Conservation (phyloP, 352 stramenopile genomes). For the Blastocystis sp. region DNA sequence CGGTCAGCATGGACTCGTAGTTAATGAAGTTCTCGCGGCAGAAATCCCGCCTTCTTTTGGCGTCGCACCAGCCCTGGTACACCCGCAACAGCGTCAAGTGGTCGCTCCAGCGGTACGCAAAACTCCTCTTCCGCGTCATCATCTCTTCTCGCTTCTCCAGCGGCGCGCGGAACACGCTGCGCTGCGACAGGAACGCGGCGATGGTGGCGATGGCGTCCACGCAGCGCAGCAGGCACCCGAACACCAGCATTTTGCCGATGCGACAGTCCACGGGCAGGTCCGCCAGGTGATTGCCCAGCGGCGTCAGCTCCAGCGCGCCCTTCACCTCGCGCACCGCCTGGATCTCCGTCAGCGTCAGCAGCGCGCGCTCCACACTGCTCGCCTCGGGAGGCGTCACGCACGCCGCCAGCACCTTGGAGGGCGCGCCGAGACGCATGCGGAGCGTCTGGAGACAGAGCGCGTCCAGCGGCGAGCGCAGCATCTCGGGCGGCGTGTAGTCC, state of each 20-base stretch:
- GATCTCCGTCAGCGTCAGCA: conserved; percentile 87
- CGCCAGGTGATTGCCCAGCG: conserved; percentile 88
- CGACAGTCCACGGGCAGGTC: conserved; percentile 92
- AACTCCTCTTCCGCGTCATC: conserved; percentile 80
- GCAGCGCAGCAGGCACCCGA: conserved; percentile 90
- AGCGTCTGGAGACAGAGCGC: conserved; percentile 94
- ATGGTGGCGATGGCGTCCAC: conserved; percentile 83
- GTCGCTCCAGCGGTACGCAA: conserved; percentile 80
- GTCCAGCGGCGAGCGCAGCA: conserved; percentile 91
- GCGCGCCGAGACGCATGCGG: conserved; percentile 83
- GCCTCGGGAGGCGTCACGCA: conserved; percentile 89
- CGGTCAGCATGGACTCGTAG: conserved; percentile 79
- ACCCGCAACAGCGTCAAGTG: conserved; percentile 82
- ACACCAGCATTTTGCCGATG: conserved; percentile 94
- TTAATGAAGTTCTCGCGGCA: conserved; percentile 81
- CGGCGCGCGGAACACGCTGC: conserved; percentile 81
- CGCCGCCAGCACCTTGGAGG: conserved; percentile 85
- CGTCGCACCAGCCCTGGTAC: conserved; percentile 80
- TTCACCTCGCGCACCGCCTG: conserved; percentile 81
- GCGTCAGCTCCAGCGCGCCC: conserved; percentile 83
- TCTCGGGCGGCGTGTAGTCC: conserved; percentile 88
- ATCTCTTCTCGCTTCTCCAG: conserved; percentile 82
- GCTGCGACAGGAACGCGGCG: conserved; percentile 81
- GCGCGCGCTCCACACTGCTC: conserved; percentile 85
- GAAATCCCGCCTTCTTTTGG: conserved; percentile 77